Evolutionary conservation across 345 rosid genomes (phyloP).

Genomic region (Abelmoschus esculentus): DNA sequence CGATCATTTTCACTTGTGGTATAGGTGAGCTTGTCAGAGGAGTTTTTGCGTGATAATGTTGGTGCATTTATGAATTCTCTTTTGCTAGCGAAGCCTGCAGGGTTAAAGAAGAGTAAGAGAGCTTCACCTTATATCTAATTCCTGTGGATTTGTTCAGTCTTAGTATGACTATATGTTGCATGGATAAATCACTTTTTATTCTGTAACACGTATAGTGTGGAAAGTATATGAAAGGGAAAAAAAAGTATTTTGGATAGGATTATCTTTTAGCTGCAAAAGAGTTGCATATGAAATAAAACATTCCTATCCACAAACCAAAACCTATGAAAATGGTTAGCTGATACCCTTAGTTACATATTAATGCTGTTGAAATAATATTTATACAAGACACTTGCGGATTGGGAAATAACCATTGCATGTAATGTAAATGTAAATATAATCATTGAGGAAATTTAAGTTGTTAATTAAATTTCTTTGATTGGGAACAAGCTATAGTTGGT

Average conservation of each 20-base stretch:
- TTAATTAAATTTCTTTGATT: background rate
- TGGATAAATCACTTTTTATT: background rate
- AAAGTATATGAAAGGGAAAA: background rate
- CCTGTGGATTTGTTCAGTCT: background rate
- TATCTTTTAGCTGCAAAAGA: background rate
- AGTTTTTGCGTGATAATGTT: slow-evolving; percentile 63
- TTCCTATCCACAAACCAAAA: background rate
- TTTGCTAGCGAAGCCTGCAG: slow-evolving; percentile 86
- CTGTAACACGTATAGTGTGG: background rate
- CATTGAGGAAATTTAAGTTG: background rate
- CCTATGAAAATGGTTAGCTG: background rate
- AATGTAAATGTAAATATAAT: background rate
- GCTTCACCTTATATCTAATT: background rate
- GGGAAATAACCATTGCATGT: background rate
- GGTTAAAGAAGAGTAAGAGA: slow-evolving; percentile 82
- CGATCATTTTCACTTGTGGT: background rate
- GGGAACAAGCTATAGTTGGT: background rate
- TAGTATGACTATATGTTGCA: background rate
- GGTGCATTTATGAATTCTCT: slow-evolving; percentile 93
- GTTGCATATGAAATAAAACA: background rate
- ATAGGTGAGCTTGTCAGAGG: slow-evolving; percentile 71
- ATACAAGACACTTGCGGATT: background rate
- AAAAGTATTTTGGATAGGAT: background rate
- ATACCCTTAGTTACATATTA: background rate
- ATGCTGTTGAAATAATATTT: background rate